Base-by-base conservation (phyloP, 2,329 filamentous ascomycete species). In the Aspergillus sp. region DNA sequence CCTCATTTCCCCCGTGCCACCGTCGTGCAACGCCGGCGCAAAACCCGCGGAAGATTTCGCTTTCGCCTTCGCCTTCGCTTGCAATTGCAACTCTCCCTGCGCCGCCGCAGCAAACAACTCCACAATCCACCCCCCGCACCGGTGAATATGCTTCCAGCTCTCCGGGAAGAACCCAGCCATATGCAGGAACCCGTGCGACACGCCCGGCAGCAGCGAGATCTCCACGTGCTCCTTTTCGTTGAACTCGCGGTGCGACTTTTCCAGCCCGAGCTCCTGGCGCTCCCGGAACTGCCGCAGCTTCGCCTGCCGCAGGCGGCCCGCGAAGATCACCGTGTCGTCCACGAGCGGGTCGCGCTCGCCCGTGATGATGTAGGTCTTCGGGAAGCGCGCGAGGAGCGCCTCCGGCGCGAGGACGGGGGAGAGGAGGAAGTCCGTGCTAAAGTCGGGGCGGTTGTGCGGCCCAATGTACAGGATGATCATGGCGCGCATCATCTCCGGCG, bases 381-480 rank as follows among this genome's bases (percentile, higher is more conserved):
- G 94, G 60, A 99, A 97, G n/a, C 82, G 81, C 13, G 87, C 84
- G 0, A 99, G 81, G 0, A 97, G 78, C 0, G 83, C 79, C 60
- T 96, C 93, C 0, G 94, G 94, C 0, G 94, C 92, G 0, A 96
- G 82, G 1, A 96, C 85, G 0, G 94, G 94, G 0, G 89, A 95
- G 2, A 99, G 82, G 0, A 96, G 82, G 68, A 91, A 96, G 70
- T 99, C 93, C 6, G 89, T 90, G 24, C 84, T 84, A 70, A 99
- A 97, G 67, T 97, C 91, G 0, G 94, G 94, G 1, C 92, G 87
- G 69, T 94, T 90, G 67, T 96, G 89, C 0, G 92, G 91, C 0
- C 94, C 94, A 50, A 99, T 89, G 69, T 99, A 99, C 3, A 99
- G 79, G 59, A 99, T 95, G 59, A 99, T 96, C 92, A 99, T 97